A percentile compares a stretch with the other conserved stretches of the same genome.
These are phyloP conservation scores for Sclerotinia spermophila DNA, from an alignment of 2,329 filamentous ascomycete genomes.

Conservation along the genomic window DNA sequence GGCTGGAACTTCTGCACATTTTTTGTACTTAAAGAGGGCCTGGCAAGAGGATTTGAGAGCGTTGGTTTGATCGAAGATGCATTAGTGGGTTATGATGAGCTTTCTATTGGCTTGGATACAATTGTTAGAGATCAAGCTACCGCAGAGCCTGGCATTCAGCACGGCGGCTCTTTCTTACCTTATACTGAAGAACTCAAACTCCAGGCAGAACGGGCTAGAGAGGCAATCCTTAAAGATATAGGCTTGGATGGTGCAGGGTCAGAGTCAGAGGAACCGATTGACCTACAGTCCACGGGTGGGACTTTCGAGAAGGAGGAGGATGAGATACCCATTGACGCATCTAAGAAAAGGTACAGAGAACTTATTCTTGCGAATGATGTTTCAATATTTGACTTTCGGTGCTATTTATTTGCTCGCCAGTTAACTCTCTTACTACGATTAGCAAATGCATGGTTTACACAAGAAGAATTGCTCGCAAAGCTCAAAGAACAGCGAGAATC, in stretches of 20 bases:
- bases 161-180: conserved; percentile 67
- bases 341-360: conserved; percentile 80
- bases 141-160: conserved; percentile 56
- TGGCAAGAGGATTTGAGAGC: conserved; percentile 91
- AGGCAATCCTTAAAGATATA: conserved; percentile 39
- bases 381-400: conserved; percentile 91
- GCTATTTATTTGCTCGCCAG: conserved; percentile 90
- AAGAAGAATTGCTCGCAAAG: conserved; percentile 59
- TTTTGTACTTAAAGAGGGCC: conserved; percentile 93
- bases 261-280: conserved; percentile 43
- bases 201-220: conserved; percentile 51
- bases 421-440: conserved; percentile 76
- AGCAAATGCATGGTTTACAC: conserved; percentile 66
- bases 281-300: conserved; percentile 47
- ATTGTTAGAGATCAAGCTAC: conserved; percentile 71
- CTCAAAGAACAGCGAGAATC: conserved; percentile 60
- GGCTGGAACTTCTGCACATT: conserved; percentile 99
- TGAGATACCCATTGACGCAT: conserved; percentile 59
- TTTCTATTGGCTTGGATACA: conserved; percentile 80
- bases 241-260: conserved; percentile 39
- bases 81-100: conserved; percentile 88
- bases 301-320: conserved; percentile 42
- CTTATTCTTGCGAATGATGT: conserved; percentile 93
- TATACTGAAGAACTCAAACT: conserved; percentile 71
- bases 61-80: conserved; percentile 95